A percentile compares a stretch with the other conserved stretches of the same genome.
phyloP scores from a whole-genome alignment of 768 basidiomycete species.

The Boletus vermiculosoides region DNA sequence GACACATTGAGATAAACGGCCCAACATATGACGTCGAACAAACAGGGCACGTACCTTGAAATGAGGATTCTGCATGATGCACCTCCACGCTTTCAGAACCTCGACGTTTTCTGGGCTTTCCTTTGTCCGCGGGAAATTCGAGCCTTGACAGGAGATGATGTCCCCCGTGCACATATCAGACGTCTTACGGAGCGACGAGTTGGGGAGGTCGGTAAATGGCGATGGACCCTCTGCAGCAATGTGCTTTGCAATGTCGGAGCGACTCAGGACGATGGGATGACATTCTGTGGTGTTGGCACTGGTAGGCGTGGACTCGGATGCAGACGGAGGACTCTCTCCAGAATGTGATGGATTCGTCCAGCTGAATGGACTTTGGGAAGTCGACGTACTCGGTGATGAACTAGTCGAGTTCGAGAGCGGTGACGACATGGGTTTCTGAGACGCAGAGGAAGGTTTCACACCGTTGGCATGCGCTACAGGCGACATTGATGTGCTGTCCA shows the following conservation, averaged over 20 bases:
- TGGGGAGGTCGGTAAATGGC: constrained; percentile 42
- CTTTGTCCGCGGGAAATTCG: constrained; percentile 65
- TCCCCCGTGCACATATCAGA: constrained; percentile 44
- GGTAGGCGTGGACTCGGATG: constrained; percentile 31
- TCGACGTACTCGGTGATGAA: constrained; percentile 29
- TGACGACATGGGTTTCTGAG: constrained; percentile 20
- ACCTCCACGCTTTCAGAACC: constrained; percentile 76
- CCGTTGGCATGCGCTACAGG: constrained; percentile 50
- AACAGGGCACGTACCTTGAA: constrained; percentile 58
- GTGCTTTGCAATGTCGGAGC: constrained; percentile 46
- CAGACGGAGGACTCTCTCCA: constrained; percentile 37
- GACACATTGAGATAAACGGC: neutral
- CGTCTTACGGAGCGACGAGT: constrained; percentile 40
- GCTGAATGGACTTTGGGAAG: constrained; percentile 26
- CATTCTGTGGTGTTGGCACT: constrained; percentile 30
- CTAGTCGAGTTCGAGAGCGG: constrained; percentile 18
- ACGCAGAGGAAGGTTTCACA: constrained; percentile 9
- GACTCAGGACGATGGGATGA: constrained; percentile 33
- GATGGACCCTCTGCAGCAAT: constrained; percentile 61
- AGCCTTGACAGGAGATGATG: constrained; percentile 65
- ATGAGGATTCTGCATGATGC: constrained; percentile 68
- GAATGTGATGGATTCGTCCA: constrained; percentile 27
- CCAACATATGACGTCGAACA: neutral
- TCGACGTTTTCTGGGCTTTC: constrained; percentile 74
- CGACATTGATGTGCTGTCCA: constrained; percentile 31